Base-by-base conservation (phyloP, 495 filamentous ascomycete genomes). In the Aspergillus taichungensis region DNA sequence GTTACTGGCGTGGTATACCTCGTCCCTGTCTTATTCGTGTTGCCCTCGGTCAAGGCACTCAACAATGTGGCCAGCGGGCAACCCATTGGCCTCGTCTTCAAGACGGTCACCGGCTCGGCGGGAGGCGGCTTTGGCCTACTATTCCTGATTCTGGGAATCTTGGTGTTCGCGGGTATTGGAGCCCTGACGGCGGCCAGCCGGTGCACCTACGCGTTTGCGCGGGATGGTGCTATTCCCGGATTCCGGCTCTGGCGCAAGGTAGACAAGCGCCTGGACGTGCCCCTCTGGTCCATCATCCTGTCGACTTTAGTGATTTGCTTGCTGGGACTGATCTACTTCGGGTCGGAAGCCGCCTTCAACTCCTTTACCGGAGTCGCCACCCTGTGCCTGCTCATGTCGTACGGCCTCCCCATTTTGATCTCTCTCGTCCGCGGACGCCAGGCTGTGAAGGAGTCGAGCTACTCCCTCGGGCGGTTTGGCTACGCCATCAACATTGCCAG, bases 121-220 rank as follows among this genome's bases (percentile, higher is more conserved):
- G 56, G 54, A 11, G 84, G 85, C 13, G 84, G 83, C 2, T 83
- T 91, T 35, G 85, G 75, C 4, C 69, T 91, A 2, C 73, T 87
- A 8, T 82, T 86, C 57, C 66, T 89, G 5, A 76, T 88, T 46
- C 72, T 89, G 18, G 78, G 84, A 5, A 82, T 89, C 56, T 72
- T 88, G 54, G 55, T 89, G 10, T 87, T 89, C 49, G 83, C 83
- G 1, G 76, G 75, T 1, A 83, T 76, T 9, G 79, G 76, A 2
- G 78, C 87, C 46, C 77, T 87, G 71, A 86, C 84, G 3, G 85
- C 85, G 2, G 78, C 77, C 37, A 83, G 75, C 50, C 78, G 85
- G 3, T 87, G 87, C 76, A 82, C 80, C 6, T 88, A 83, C 50
- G 84, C 85, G 4, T 90, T 90, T 52, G 80, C 79, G 13, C 80